These are phyloP conservation scores for Thielaviopsis cerberus DNA, from an alignment of 2,329 filamentous ascomycete genomes.

Conservation along the genomic window DNA sequence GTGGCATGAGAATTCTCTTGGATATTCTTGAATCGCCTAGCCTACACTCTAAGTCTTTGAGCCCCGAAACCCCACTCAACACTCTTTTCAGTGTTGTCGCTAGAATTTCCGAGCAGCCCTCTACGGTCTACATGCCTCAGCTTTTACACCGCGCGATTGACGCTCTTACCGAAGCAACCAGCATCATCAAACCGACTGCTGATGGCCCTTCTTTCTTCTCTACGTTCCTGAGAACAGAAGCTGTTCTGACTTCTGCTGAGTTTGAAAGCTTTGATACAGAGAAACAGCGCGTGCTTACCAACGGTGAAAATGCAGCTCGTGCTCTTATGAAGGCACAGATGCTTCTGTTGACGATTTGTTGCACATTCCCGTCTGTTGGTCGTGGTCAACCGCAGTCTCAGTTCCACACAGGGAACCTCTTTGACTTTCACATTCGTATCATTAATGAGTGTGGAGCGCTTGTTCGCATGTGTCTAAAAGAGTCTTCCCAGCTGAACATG, in stretches of 20 bases:
- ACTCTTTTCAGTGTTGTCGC: constrained; percentile 7
- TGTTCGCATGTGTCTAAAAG: constrained; percentile 62
- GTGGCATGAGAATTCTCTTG: constrained; percentile 66
- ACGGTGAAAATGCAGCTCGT: constrained; percentile 63
- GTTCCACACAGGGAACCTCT: constrained; percentile 62
- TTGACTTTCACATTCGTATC: constrained; percentile 62
- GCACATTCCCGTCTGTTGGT: constrained; percentile 4
- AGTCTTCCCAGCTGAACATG: constrained; percentile 59
- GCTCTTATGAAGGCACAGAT: constrained; percentile 60
- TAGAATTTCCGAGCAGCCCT: constrained; percentile 55
- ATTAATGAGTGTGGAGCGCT: constrained; percentile 59
- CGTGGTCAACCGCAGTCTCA: constrained; percentile 1
- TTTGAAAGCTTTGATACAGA: constrained; percentile 22
- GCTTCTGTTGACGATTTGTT: constrained; percentile 29
- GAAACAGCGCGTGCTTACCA: constrained; percentile 26
- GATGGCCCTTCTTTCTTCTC: constrained; percentile 50
- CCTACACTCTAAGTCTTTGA: constrained; percentile 48
- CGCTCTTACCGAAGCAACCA: constrained; percentile 47
- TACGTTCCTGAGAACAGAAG: constrained; percentile 36
- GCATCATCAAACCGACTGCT: constrained; percentile 36
- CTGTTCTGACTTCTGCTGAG: constrained; percentile 17
- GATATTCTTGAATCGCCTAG: constrained; percentile 71
- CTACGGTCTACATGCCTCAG: constrained; percentile 65
- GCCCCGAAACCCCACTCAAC: constrained; percentile 15
- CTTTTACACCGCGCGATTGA: constrained; percentile 56